These are phyloP conservation scores for Paraphaeosphaeria sporulosa DNA, from an alignment of 2,329 filamentous ascomycete species.

Conservation along the genomic window DNA sequence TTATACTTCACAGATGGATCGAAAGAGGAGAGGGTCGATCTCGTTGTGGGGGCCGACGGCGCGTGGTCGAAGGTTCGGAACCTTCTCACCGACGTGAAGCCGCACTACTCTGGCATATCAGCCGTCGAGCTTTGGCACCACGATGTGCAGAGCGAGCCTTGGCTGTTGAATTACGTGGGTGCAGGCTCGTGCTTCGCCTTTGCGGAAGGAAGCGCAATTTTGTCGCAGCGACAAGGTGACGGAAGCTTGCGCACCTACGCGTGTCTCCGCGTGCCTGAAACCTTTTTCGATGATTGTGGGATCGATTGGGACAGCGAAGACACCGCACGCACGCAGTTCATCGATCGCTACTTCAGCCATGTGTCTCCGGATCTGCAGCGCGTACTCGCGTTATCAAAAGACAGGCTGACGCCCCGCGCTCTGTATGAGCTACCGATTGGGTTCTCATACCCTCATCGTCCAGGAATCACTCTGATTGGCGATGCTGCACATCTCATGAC, in stretches of 20 bases:
- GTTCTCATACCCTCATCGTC: slow-evolving; percentile 58
- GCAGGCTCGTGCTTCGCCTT: slow-evolving; percentile 42
- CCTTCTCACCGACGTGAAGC: slow-evolving; percentile 45
- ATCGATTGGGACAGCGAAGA: slow-evolving; percentile 53
- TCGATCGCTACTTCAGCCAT: slow-evolving; percentile 31
- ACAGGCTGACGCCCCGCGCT: slow-evolving; percentile 30
- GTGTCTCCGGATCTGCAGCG: slow-evolving; percentile 46
- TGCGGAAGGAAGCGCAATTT: slow-evolving; percentile 50
- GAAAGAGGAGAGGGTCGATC: slow-evolving; percentile 47
- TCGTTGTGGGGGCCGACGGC: slow-evolving; percentile 60
- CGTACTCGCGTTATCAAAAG: slow-evolving; percentile 28
- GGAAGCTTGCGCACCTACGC: slow-evolving; percentile 55
- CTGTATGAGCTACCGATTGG: slow-evolving; percentile 64
- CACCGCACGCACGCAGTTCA: slow-evolving; percentile 40
- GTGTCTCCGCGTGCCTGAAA: slow-evolving; percentile 49
- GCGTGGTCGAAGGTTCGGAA: slow-evolving; percentile 53
- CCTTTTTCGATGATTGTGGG: slow-evolving; percentile 52
- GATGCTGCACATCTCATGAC: slow-evolving; percentile 69
- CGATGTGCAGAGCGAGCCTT: slow-evolving; percentile 52
- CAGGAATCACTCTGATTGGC: slow-evolving; percentile 63
- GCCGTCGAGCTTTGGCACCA: slow-evolving; percentile 55
- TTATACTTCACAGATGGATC: slow-evolving; percentile 43
- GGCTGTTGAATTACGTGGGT: slow-evolving; percentile 57
- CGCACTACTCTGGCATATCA: slow-evolving; percentile 57
- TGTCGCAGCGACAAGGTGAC: slow-evolving; percentile 59